Base-by-base conservation (phyloP, 495 filamentous ascomycete species). In the Lepraria neglecta region DNA sequence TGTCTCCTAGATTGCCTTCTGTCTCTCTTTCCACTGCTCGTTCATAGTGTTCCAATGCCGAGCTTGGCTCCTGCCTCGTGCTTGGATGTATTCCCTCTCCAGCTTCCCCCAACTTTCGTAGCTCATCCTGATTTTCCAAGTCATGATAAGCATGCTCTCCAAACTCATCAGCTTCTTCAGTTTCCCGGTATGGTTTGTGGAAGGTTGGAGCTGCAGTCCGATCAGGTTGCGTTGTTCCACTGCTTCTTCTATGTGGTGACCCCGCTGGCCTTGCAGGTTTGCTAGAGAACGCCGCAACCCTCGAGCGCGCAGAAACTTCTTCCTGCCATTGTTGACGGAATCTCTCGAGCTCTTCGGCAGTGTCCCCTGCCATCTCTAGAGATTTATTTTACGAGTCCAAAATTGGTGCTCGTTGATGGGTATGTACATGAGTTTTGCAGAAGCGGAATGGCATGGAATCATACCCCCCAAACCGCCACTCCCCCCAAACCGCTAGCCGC, bases 1-100 rank as follows among this genome's bases (percentile, higher is more conserved):
- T 97, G 64, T 97, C 94, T 4, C 94, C 92, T 21, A 97, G 75
- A 59, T 80, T 92, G 0, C 94, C 94, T 60, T 85, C 84, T 0
- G 78, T 79, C 74, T 97, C 95, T 68, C 82, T 89, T 75, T 96
- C 90, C 9, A 95, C 90, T 0, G 92, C 95, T 71, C 82, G 80
- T 71, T 97, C 94, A 68, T 95, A 97, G 71, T 96, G 89, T 68
- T 97, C 94, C 44, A 97, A 73, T 4, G 94, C 94, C 9, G 91
- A 89, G 27, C 75, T 75, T 14, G 87, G 90, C 65, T 90, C 87
- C 35, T 72, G 44, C 31, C 31, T 40, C 38, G 59, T 69, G 47
- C 51, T 66, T 10, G 64, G 64, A 58, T 51, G 53, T 47, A 56
- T 46, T 19, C 62, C 53, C 12, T 64, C 46, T n/a, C 72, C 65